Evolutionary conservation across 192 early-diverging fungal species (phyloP), one percentile per base, ranked within the genome.

Genomic region (Rhizoclosmatium sp.): DNA sequence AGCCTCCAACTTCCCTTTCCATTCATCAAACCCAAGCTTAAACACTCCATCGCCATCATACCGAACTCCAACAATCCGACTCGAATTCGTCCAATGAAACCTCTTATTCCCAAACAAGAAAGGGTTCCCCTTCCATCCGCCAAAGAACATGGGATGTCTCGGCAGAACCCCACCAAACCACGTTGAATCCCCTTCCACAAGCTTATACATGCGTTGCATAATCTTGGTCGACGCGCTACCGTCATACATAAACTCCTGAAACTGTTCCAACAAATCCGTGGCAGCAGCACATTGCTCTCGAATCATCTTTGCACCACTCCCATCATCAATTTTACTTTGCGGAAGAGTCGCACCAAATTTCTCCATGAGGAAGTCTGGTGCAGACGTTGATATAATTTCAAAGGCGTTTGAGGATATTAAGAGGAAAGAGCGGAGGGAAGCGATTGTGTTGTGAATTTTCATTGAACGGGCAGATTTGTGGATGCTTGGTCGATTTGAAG

Each of bases 151-250:
- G 5, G 70, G 70, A 39, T 72, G 70, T 9, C 48, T 9, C 47
- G 70, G 70, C 49, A 72, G 44, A 40, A 42, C 19, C 12, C 70
- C 70, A 41, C 70, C 70, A 39, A 72, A 59, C 70, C 66, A 69
- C 9, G 46, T 14, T 21, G 31, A 31, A 41, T 64, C 62, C 19
- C 12, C 41, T 46, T 69, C 66, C 5, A 19, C 45, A 40, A 41
- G 40, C 46, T 42, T 16, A 54, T 16, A 54, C 9, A 54, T 7
- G 16, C 51, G 51, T 54, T 54, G 51, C 9, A 54, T 54, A 16
- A 54, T 54, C 16, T 54, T 16, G 16, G 51, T 7, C 16, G 51
- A 54, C 5, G 5, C 51, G 51, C 51, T 12, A 54, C 31, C 31
- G 31, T 31, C 31, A 31, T 31, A 31, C 31, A 31, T 31, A 31